Conservation (phyloP, 2,329 filamentous ascomycete genomes). For the Colletotrichum sp. region DNA sequence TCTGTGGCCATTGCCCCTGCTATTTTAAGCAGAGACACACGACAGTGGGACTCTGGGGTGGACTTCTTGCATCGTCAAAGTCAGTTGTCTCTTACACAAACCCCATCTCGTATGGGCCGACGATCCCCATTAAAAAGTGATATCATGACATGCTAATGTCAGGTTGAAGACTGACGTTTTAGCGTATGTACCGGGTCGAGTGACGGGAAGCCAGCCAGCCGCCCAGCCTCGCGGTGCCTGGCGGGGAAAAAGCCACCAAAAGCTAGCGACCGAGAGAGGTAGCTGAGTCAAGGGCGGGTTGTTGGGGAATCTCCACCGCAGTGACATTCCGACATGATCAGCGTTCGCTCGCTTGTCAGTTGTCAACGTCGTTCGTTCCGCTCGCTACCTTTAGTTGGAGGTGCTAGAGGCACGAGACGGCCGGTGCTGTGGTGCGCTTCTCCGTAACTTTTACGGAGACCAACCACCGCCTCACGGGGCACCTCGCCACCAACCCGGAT, state of each 20-base stretch:
- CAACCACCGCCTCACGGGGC: background rate
- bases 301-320: background rate
- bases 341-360: background rate
- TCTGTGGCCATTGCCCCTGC: background rate
- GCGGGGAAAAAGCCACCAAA: background rate
- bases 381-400: background rate
- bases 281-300: background rate
- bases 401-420: background rate
- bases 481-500: background rate
- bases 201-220: background rate
- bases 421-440: background rate
- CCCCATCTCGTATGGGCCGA: background rate
- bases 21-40: background rate
- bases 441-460: background rate
- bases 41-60: background rate
- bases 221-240: background rate
- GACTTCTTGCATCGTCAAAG: background rate
- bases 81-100: background rate
- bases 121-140: background rate
- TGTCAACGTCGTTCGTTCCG: background rate
- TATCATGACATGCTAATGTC: background rate
- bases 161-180: background rate
- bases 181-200: background rate
- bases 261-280: background rate
- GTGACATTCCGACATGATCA: background rate